A percentile compares a stretch with the other conserved stretches of the same genome.
Conservation (phyloP, 75 land plant genomes). For the Cupressus sempervirens region DNA sequence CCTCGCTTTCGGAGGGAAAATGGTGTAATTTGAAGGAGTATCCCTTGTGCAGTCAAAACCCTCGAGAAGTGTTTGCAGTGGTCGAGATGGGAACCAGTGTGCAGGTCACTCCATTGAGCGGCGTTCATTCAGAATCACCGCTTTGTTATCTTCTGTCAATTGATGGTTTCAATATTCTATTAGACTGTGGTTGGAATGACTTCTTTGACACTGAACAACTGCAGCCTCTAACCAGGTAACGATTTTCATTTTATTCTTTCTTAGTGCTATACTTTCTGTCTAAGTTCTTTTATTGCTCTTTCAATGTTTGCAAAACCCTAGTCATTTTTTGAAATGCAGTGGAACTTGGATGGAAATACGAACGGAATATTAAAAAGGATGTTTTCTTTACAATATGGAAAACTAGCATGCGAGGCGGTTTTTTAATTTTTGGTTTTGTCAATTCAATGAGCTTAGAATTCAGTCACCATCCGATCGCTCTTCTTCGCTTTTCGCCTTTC, state of each 20-base stretch:
- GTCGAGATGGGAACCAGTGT: conserved; percentile 89
- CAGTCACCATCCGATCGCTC: too few relatives aligned
- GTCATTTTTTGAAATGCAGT: neutral
- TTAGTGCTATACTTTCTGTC: neutral
- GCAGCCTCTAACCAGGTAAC: conserved; percentile 76
- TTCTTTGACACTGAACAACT: conserved; percentile 69
- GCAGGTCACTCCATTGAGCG: conserved; percentile 83
- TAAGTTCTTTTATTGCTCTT: neutral
- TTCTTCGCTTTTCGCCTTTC: too few relatives aligned
- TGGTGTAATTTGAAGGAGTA: neutral
- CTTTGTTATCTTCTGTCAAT: conserved; percentile 82
- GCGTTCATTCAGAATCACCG: conserved; percentile 88
- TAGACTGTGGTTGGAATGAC: conserved; percentile 99
- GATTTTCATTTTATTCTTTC: neutral
- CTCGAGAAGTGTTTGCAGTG: neutral
- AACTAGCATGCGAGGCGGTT: neutral
- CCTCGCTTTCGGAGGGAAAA: neutral
- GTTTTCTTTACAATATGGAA: neutral
- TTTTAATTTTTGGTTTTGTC: too few relatives aligned
- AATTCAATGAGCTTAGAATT: too few relatives aligned
- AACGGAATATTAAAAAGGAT: neutral
- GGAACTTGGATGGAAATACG: neutral
- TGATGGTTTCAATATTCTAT: conserved; percentile 86
- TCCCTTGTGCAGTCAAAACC: neutral
- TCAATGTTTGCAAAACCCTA: neutral